Evolutionary conservation across 805 yeast genomes (phyloP).

Genomic region (Zygosaccharomyces rouxii): DNA sequence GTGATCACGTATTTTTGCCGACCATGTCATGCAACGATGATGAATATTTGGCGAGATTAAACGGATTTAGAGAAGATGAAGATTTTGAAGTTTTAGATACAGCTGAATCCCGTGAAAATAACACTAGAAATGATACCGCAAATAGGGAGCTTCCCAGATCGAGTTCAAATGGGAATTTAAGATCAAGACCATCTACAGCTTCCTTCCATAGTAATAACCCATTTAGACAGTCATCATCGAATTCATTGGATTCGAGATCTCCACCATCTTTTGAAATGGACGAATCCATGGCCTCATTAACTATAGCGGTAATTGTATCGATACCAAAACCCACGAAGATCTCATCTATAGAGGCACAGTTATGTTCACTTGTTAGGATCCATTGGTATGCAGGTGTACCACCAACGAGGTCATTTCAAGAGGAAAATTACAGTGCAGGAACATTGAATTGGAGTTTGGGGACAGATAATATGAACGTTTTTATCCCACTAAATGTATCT

Average conservation of each 20-base stretch:
- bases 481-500: conserved; percentile 29
- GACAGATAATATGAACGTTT: conserved; percentile 43
- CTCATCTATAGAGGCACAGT: conserved; percentile 39
- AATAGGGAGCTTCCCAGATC: neutral
- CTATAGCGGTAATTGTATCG: conserved; percentile 49
- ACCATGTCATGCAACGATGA: conserved; percentile 30
- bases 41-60: conserved; percentile 27
- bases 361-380: conserved; percentile 42
- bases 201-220: neutral
- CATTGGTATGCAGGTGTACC: conserved; percentile 55
- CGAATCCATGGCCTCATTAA: conserved; percentile 41
- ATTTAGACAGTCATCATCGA: conserved; percentile 1
- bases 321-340: conserved; percentile 39
- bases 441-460: conserved; percentile 44
- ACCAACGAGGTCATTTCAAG: conserved; percentile 40
- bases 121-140: neutral
- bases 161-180: neutral
- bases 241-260: neutral
- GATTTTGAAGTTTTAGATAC: conserved; percentile 9
- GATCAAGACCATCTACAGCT: neutral
- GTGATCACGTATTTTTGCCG: conserved; percentile 36
- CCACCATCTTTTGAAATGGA: conserved; percentile 15
- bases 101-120: neutral
- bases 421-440: conserved; percentile 49
- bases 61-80: conserved; percentile 21